Base-by-base conservation (phyloP, 163 green algal species). In the Scenedesmus sp. region DNA sequence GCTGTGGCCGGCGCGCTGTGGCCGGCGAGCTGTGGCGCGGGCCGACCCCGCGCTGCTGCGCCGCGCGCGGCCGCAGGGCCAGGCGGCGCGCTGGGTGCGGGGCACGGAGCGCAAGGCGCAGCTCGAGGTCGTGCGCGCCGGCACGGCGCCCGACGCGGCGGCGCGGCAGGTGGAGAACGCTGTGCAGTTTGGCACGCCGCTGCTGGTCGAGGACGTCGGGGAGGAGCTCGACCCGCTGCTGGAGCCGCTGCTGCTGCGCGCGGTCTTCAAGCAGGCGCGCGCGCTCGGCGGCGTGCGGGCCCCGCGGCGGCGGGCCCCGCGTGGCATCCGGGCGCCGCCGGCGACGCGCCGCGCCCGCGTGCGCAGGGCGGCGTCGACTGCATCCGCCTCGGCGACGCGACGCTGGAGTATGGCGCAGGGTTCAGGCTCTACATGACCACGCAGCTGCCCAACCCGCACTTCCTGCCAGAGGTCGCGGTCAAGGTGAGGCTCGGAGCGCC, bases 351-450 rank as follows among this genome's bases (percentile, higher is more conserved):
- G 7, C 39, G 10, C 10, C 7, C 39, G 39, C 39, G 10, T 10
- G 39, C 66, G 85, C 85, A 78, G 85, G 81, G 60, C 94, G 71
- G 71, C 18, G 56, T 80, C 13, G 71, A 93, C 92, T 90, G 87
- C 87, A 96, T 95, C 80, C 83, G 84, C 39, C 87, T 96, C 47
- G 91, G 91, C 17, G 91, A 96, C 60, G 63, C 85, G 6, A 90
- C 85, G 22, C 88, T 96, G 31, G 90, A 96, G 85, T 96, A 92
- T 84, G 87, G 69, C 47, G 79, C 86, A 48, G 70, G 86, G 36
- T 96, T 95, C 82, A 92, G 87, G 87, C 83, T 96, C 82, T 96
- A 95, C 86, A 93, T 96, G 71, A 95, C 92, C 75, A 95, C 92
- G 64, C 92, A 93, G 83, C 84, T 94, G 53, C 87, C 89, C 34